Evolutionary conservation across 495 filamentous ascomycete genomes (phyloP).

Genomic region (Choiromyces venosus): DNA sequence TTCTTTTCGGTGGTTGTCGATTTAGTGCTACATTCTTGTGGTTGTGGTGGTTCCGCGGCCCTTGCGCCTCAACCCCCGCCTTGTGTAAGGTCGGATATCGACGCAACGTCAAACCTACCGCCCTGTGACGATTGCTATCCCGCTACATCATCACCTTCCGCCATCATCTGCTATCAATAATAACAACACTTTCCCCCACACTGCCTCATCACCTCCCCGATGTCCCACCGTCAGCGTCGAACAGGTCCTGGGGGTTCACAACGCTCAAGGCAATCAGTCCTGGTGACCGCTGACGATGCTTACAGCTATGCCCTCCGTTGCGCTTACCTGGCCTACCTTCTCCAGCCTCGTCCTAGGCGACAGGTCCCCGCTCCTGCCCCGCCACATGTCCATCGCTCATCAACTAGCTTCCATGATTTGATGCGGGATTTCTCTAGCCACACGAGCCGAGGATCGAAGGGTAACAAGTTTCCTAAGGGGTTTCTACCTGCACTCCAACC

Average conservation of each 20-base stretch:
- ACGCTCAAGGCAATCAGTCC: constrained; percentile 34
- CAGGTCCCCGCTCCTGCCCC: constrained; percentile 59
- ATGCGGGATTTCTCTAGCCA: constrained; percentile 38
- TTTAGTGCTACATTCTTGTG: neutral
- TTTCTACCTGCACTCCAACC: constrained; percentile 67
- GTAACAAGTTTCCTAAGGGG: constrained; percentile 71
- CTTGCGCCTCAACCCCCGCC: constrained; percentile 3
- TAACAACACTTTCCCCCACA: constrained; percentile 12
- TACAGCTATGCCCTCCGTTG: constrained; percentile 84
- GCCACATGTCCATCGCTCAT: constrained; percentile 55
- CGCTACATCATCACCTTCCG: neutral
- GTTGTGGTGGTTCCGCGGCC: neutral
- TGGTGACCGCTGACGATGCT: constrained; percentile 60
- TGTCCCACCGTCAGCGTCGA: constrained; percentile 33
- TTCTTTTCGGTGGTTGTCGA: neutral
- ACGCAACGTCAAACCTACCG: constrained; percentile 24
- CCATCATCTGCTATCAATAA: constrained; percentile 11
- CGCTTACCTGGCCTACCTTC: constrained; percentile 86
- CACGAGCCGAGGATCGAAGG: constrained; percentile 57
- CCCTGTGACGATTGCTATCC: constrained; percentile 24
- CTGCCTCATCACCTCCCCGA: constrained; percentile 12
- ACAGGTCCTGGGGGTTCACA: constrained; percentile 32
- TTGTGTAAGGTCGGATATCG: constrained; percentile 24
- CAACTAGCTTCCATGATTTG: constrained; percentile 53
- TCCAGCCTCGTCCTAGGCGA: constrained; percentile 81